Percentiles rank a stretch among this genome's conserved stretches.
phyloP scores from a whole-genome alignment of 306 rosid species.

The Urtica urens region DNA sequence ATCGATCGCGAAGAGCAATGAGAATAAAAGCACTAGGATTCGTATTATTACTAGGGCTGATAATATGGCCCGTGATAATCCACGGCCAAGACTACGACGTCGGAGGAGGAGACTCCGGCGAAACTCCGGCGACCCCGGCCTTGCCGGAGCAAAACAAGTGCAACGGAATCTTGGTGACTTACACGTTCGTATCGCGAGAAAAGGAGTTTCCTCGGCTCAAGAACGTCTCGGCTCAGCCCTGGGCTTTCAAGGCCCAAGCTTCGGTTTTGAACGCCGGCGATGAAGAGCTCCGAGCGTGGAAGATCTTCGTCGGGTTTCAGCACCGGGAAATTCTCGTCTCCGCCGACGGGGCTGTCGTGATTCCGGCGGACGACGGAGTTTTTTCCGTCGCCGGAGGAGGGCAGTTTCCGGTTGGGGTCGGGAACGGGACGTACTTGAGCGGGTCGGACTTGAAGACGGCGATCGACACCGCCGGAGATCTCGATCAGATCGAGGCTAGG shows the following conservation, averaged over 20 bases:
- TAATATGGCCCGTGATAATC: slow-evolving; percentile 9
- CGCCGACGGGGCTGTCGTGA: slow-evolving; percentile 31
- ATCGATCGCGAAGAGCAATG: too few species aligned
- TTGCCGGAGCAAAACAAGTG: slow-evolving; percentile 35
- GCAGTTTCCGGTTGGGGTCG: slow-evolving; percentile 53
- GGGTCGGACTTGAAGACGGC: slow-evolving; percentile 67
- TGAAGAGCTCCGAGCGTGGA: slow-evolving; percentile 53
- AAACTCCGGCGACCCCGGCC: slow-evolving; percentile 3
- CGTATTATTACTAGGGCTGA: slow-evolving; percentile 6
- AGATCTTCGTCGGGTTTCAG: slow-evolving; percentile 66
- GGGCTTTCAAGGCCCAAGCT: slow-evolving; percentile 66
- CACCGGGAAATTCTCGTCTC: slow-evolving; percentile 58
- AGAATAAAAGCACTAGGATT: slow-evolving; percentile 20
- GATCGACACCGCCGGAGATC: slow-evolving; percentile 58
- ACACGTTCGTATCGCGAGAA: slow-evolving; percentile 26
- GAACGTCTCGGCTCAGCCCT: slow-evolving; percentile 57
- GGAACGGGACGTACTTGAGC: slow-evolving; percentile 51
- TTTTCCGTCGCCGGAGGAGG: too few species aligned
- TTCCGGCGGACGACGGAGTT: slow-evolving; percentile 26
- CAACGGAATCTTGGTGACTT: slow-evolving; percentile 59
- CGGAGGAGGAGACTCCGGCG: background rate
- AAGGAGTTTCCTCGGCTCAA: slow-evolving; percentile 51
- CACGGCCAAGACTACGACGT: slow-evolving; percentile 27
- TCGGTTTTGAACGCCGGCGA: slow-evolving; percentile 45
- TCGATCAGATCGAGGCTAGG: slow-evolving; percentile 35